Base-by-base conservation (phyloP, 2,329 filamentous ascomycete species). In the Colletotrichum sp. region DNA sequence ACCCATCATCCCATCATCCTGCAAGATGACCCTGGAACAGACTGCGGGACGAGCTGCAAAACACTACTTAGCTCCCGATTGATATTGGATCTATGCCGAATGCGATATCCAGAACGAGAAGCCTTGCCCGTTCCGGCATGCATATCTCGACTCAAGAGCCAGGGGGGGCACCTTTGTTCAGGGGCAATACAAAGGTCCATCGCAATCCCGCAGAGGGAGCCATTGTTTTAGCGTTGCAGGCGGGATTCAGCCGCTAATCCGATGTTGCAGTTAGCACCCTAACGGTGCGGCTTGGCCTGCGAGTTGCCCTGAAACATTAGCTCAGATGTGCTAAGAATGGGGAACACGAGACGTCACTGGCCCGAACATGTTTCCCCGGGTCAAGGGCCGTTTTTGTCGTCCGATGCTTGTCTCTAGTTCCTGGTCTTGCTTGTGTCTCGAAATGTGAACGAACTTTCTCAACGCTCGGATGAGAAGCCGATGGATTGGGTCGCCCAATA, bases 241-340 rank as follows among this genome's bases (percentile, higher is more conserved):
- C 22, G n/a, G 22, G 25, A 39, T n/a, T 6, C 43, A n/a, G 25
- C 43, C 43, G 73, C 69, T 75, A 71, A 55, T 71, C 72, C 62
- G 15, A 62, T 39, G 36, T 22, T 60, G 62, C 13, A 43, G 52
- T 28, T 71, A 62, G 64, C 58, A 27, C 27, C 16, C 36, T 18
- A 52, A 68, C 73, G 22, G 70, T 15, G 58, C 12, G 43, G 16
- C 56, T 65, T 69, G 70, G 64, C 43, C 9, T 18, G 28, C 28
- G 25, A 64, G 25, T 32, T 68, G 39, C 39, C 62, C 64, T 75
- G 73, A 75, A 75, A 73, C 73, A 73, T n/a, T 62, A 48, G 61
- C 6, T 22, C 10, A 16, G 62, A 25, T 34, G 34, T 6, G 18
- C 39, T 64, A 10, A 48, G 5, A 58, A 16, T 8, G 3, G 7